Evolutionary conservation across 352 stramenopile genomes (phyloP).

Genomic region (Phytophthora fragariae): DNA sequence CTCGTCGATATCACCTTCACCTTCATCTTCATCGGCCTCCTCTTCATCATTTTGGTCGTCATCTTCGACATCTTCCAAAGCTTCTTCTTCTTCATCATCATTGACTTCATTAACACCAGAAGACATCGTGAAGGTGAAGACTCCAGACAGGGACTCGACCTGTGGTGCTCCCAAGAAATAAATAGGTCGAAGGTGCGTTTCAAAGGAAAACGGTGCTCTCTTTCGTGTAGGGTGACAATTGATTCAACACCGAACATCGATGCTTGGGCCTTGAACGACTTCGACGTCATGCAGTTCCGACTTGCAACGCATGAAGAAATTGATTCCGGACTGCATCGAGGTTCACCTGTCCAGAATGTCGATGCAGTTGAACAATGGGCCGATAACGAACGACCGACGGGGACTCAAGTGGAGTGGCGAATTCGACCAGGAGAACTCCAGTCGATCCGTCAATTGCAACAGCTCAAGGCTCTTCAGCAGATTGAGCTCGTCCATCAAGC

Average conservation of each 20-base stretch:
- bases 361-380: slow-evolving; percentile 3
- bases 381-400: slow-evolving; percentile 2
- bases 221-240: not conserved
- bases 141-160: not conserved
- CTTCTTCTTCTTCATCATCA: slow-evolving; percentile 29
- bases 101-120: slow-evolving; percentile 16
- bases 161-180: slow-evolving; percentile 24
- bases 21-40: slow-evolving; percentile 31
- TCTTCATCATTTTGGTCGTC: slow-evolving; percentile 1
- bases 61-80: slow-evolving; percentile 26
- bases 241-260: slow-evolving; percentile 7
- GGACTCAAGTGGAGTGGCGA: slow-evolving; percentile 12
- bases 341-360: slow-evolving; percentile 1
- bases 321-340: not conserved
- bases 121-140: slow-evolving; percentile 2
- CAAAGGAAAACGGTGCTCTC: slow-evolving; percentile 21
- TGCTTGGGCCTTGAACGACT: slow-evolving; percentile 14
- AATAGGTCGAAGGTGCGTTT: slow-evolving; percentile 35
- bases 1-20: slow-evolving; percentile 11
- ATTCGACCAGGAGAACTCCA: slow-evolving; percentile 39
- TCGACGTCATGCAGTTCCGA: slow-evolving; percentile 33
- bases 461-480: slow-evolving; percentile 21
- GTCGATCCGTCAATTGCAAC: slow-evolving; percentile 34
- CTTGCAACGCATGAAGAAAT: slow-evolving; percentile 10
- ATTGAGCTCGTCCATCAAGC: slow-evolving; percentile 1